Evolutionary conservation across 805 yeast species (phyloP), one percentile per base, ranked within the genome.

Genomic region (Millerozyma acaciae): DNA sequence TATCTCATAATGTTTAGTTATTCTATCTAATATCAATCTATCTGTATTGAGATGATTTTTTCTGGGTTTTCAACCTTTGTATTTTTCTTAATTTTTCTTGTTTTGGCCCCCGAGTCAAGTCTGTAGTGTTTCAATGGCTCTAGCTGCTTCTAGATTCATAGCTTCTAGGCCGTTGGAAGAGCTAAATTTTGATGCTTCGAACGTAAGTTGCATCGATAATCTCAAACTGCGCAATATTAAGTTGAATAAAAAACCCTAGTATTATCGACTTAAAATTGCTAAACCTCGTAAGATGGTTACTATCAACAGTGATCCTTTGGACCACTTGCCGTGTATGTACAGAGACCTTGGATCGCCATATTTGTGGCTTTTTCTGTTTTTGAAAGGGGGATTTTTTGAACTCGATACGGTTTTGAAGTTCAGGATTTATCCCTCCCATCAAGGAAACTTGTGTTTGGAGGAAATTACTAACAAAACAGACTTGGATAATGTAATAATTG

Each of bases 281-380:
- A 28, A 9, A 8, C n/a, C 30, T 7, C 10, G n/a, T 5, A 30
- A 15, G 9, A 51, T 47, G 53, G 54, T 52, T n/a, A 42, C 45
- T 3, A 53, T 56, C 37, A 52, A 59, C 34, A 51, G 53, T 42
- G 64, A 60, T 23, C 55, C 56, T 2, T 36, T 61, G 28, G 73
- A 68, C 29, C 58, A 64, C 28, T 51, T 69, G 25, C 66, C 65
- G 8, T 60, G 69, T 63, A 62, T 38, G 69, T 62, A 38, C 15
- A 8, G n/a, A 3, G 5, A n/a, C n/a, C n/a, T n/a, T n/a, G n/a
- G n/a, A n/a, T n/a, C n/a, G n/a, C n/a, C n/a, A n/a, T n/a, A n/a
- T n/a, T n/a, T n/a, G n/a, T n/a, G n/a, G n/a, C n/a, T 14, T 3
- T 19, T 4, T 10, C 26, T 15, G 10, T 21, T 19, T 9, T 6